phyloP scores from a whole-genome alignment of 345 rosid genomes.

The Eucalyptus paniculata region DNA sequence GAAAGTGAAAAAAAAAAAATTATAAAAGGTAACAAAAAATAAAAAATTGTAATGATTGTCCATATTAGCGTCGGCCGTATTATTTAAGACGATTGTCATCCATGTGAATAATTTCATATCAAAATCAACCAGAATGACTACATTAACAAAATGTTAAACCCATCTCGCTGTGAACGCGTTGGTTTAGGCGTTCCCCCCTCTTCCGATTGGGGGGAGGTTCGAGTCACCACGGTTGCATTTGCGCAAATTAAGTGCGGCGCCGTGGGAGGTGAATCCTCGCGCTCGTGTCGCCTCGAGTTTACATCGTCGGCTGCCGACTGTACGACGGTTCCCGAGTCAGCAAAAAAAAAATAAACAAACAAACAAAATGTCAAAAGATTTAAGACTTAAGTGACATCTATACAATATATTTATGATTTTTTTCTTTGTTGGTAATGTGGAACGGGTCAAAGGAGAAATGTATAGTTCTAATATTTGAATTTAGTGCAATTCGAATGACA shows the following conservation, averaged over 20 bases:
- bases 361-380: not conserved
- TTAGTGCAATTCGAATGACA: not conserved
- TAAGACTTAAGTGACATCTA: fast-evolving
- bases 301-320: fast-evolving
- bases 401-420: not conserved
- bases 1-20: not conserved
- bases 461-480: not conserved
- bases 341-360: too few species aligned
- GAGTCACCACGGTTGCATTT: fast-evolving
- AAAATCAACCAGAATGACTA: fast-evolving
- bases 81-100: fast-evolving
- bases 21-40: not conserved
- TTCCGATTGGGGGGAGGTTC: too few species aligned
- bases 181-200: fast-evolving
- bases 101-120: fast-evolving
- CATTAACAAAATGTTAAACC: not conserved
- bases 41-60: not conserved
- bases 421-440: not conserved
- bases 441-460: not conserved
- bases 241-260: fast-evolving
- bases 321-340: fast-evolving
- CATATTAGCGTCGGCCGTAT: fast-evolving
- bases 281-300: fast-evolving
- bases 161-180: fast-evolving
- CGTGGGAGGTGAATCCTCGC: too few species aligned